Conservation (phyloP, 495 filamentous ascomycete genomes). For the Bacidia rubella region DNA sequence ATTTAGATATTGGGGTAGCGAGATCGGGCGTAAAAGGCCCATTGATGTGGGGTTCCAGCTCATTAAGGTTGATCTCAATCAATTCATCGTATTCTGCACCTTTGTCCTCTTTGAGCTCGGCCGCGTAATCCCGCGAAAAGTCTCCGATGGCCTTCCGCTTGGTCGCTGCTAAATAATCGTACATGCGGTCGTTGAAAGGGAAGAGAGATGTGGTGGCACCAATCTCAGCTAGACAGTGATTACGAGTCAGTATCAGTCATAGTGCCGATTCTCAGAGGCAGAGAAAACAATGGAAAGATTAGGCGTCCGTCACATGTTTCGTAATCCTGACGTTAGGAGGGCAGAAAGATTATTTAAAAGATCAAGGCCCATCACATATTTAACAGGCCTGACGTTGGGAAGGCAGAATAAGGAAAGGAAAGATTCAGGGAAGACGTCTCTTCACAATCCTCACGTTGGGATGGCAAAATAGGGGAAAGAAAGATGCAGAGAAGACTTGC, state of each 20-base stretch:
- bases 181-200: conserved; percentile 96
- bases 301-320: too few relatives aligned
- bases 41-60: conserved; percentile 97
- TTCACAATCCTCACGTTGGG: too few relatives aligned
- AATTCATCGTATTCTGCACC: conserved; percentile 95
- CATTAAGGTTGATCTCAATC: conserved; percentile 85
- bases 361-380: too few relatives aligned
- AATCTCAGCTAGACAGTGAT: conserved; percentile 60
- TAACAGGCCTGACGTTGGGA: too few relatives aligned
- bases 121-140: conserved; percentile 70
- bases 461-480: neutral
- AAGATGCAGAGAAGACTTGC: neutral
- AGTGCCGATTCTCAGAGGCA: too few relatives aligned
- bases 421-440: too few relatives aligned
- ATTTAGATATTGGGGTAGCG: conserved; percentile 94
- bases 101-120: conserved; percentile 79
- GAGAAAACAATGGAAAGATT: too few relatives aligned
- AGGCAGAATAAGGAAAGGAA: too few relatives aligned
- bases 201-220: conserved; percentile 97
- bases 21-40: conserved; percentile 99
- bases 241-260: too few relatives aligned
- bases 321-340: neutral
- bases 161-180: conserved; percentile 87
- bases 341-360: neutral
- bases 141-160: conserved; percentile 86